Evolutionary conservation across 768 basidiomycete species (phyloP).

Genomic region (Pholiota conissans): DNA sequence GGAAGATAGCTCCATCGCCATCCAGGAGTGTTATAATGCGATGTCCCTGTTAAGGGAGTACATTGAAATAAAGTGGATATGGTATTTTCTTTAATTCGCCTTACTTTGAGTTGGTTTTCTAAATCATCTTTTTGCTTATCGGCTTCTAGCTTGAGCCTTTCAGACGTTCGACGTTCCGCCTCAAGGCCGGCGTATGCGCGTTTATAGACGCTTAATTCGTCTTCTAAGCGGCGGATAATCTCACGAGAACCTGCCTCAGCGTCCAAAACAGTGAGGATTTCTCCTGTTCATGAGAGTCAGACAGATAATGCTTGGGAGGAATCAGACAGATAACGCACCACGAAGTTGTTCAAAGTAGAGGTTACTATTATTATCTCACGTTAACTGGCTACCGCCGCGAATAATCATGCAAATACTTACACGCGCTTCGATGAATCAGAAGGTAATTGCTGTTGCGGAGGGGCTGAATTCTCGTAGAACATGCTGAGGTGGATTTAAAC

Average conservation of each 20-base stretch:
- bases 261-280: constrained; percentile 36
- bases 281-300: constrained; percentile 26
- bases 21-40: constrained; percentile 58
- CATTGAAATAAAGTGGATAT: too few relatives aligned
- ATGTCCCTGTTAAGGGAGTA: constrained; percentile 33
- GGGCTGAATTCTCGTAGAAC: constrained; percentile 7
- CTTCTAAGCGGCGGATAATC: constrained; percentile 35
- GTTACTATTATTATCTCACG: constrained; percentile 15
- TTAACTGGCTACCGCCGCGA: background rate
- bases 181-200: constrained; percentile 39
- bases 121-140: constrained; percentile 38
- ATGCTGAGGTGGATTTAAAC: constrained; percentile 7
- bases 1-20: constrained; percentile 67
- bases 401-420: constrained; percentile 6
- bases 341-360: constrained; percentile 36
- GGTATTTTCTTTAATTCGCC: too few relatives aligned
- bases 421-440: constrained; percentile 4
- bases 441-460: background rate
- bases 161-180: constrained; percentile 31
- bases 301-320: background rate
- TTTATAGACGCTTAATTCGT: constrained; percentile 43
- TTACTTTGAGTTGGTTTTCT: constrained; percentile 43
- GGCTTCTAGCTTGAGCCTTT: constrained; percentile 33
- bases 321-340: constrained; percentile 23
- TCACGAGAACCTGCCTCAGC: constrained; percentile 30